These are phyloP conservation scores for Porphyrellus sp. DNA, from an alignment of 1,284 basidiomycete species.

Conservation along the genomic window DNA sequence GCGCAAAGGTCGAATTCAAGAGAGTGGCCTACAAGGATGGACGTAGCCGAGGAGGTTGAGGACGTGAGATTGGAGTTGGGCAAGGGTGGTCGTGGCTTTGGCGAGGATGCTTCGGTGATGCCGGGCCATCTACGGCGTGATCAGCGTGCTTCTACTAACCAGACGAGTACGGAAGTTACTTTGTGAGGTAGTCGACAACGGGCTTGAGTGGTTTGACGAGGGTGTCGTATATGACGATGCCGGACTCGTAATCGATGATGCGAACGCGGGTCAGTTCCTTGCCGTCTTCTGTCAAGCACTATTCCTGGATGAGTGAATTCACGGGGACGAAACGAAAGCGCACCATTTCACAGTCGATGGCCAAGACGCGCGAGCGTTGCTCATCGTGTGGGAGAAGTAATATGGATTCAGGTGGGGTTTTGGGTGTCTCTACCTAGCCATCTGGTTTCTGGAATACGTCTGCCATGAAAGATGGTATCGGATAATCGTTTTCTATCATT, in stretches of 20 bases:
- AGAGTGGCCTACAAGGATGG: constrained; percentile 90
- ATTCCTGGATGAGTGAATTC: constrained; percentile 5
- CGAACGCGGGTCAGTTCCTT: constrained; percentile 85
- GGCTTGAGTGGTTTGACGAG: constrained; percentile 83
- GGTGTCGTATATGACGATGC: constrained; percentile 76
- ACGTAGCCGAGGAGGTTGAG: constrained; percentile 61
- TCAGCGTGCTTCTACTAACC: background rate
- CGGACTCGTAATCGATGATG: constrained; percentile 72
- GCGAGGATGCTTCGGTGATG: constrained; percentile 75
- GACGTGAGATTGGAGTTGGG: constrained; percentile 71
- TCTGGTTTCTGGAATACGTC: constrained; percentile 59
- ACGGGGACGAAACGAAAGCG: constrained; percentile 19
- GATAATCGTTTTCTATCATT: constrained; percentile 90
- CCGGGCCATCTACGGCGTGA: constrained; percentile 72
- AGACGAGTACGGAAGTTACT: constrained; percentile 41
- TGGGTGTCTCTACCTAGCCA: constrained; percentile 77
- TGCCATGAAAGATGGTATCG: constrained; percentile 75
- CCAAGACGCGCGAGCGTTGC: constrained; percentile 49
- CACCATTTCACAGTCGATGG: constrained; percentile 88
- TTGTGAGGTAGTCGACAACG: constrained; percentile 84
- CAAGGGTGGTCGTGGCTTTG: constrained; percentile 69
- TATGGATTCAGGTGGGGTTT: constrained; percentile 39
- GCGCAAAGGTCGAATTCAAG: constrained; percentile 88
- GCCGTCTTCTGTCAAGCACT: constrained; percentile 85
- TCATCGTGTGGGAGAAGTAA: constrained; percentile 26